A percentile compares a stretch with the other conserved stretches of the same genome.
Conservation (phyloP, 208 protist genomes). For the Leishmania major region DNA sequence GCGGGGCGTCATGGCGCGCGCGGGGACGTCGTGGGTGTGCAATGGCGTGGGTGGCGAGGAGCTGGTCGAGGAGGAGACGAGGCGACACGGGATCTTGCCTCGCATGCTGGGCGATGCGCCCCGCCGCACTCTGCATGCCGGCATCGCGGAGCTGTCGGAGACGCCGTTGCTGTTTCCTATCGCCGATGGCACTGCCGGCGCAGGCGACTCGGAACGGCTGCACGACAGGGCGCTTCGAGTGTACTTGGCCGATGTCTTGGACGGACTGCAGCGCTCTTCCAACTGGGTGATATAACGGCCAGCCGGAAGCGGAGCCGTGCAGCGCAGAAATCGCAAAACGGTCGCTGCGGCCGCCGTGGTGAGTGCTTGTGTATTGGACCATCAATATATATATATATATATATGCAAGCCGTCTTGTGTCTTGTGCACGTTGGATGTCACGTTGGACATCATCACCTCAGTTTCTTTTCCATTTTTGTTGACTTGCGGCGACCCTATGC, state of each 20-base stretch:
- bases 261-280: constrained; percentile 50
- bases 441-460: not conserved
- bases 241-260: constrained; percentile 54
- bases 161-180: constrained; percentile 13
- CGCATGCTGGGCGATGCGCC: constrained; percentile 29
- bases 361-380: not conserved
- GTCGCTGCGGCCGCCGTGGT: not conserved
- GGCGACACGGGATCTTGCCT: constrained; percentile 7
- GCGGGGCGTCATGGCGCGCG: constrained; percentile 30
- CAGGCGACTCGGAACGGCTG: constrained; percentile 12
- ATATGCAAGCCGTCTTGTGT: not conserved
- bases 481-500: not conserved
- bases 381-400: not conserved
- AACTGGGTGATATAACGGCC: constrained; percentile 33
- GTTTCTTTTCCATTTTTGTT: not conserved
- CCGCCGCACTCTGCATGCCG: constrained; percentile 10
- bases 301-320: not conserved
- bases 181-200: not conserved
- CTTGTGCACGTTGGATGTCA: not conserved
- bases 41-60: constrained; percentile 1
- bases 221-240: constrained; percentile 46
- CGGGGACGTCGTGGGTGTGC: constrained; percentile 11
- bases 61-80: not conserved
- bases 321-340: too few species aligned
- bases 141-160: constrained; percentile 21